Conservation (phyloP, 139 green algal genomes). For the Auxenochlorella pyrenoidosa region DNA sequence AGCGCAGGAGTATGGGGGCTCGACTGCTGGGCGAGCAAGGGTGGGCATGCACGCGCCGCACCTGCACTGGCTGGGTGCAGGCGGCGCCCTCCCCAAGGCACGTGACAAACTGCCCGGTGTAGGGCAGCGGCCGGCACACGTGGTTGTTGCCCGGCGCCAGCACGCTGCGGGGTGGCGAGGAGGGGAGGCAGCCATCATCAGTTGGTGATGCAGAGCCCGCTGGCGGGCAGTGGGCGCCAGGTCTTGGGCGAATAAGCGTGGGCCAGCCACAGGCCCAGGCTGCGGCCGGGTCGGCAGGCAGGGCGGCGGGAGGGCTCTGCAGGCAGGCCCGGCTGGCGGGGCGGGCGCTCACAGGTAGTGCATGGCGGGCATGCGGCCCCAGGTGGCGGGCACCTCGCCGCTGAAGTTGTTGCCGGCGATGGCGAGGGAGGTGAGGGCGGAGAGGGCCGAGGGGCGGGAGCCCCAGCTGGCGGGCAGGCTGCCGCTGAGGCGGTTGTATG, state of each 20-base stretch:
- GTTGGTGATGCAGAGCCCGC: background rate
- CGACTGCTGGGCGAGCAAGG: background rate
- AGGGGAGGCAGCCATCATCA: background rate
- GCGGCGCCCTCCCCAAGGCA: background rate
- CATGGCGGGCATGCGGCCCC: slow-evolving; percentile 7
- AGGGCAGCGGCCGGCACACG: slow-evolving; percentile 31
- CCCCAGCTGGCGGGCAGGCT: slow-evolving; percentile 19
- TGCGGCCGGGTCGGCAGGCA: no score
- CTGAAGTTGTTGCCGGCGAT: slow-evolving; percentile 27
- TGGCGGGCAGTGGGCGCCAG: no score
- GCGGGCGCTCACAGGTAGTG: slow-evolving; percentile 24
- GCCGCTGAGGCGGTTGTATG: slow-evolving; percentile 21
- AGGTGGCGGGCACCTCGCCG: slow-evolving; percentile 8
- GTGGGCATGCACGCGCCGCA: no score
- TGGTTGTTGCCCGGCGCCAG: slow-evolving; percentile 17
- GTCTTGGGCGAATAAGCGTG: no score
- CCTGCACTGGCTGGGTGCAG: slow-evolving; percentile 30
- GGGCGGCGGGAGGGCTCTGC: no score
- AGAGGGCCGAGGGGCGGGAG: slow-evolving; percentile 13
- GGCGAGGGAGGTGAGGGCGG: slow-evolving; percentile 11
- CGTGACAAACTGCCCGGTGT: slow-evolving; percentile 11
- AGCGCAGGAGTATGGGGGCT: background rate
- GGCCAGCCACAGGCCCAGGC: no score
- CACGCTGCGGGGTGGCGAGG: background rate
- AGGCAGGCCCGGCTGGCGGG: no score